Evolutionary conservation across 768 basidiomycete species (phyloP).

Genomic region (Phanerodontia chrysosporium): DNA sequence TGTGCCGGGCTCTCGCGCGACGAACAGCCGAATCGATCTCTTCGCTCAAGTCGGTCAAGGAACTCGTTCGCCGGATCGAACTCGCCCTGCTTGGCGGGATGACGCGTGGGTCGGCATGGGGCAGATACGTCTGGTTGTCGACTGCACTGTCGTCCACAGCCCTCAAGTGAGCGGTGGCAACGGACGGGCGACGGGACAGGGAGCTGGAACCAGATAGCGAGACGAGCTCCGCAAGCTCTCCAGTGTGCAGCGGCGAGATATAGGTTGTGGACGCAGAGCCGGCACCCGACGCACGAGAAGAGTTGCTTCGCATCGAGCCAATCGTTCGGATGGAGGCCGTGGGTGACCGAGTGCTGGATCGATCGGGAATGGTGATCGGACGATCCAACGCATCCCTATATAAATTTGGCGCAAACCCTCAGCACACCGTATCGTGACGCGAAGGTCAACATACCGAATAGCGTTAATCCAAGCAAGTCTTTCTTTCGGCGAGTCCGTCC

Average conservation of each 20-base stretch:
- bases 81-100: slow-evolving; percentile 66
- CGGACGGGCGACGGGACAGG: slow-evolving; percentile 40
- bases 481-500: slow-evolving; percentile 87
- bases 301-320: slow-evolving; percentile 45
- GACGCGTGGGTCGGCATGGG: slow-evolving; percentile 68
- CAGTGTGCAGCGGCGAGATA: slow-evolving; percentile 68
- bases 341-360: slow-evolving; percentile 46
- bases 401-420: too few species aligned
- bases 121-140: slow-evolving; percentile 59
- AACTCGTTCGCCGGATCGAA: slow-evolving; percentile 60
- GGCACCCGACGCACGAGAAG: slow-evolving; percentile 31
- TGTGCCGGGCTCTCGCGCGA: slow-evolving; percentile 37
- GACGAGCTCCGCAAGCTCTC: slow-evolving; percentile 64
- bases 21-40: slow-evolving; percentile 45
- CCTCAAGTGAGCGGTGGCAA: slow-evolving; percentile 49
- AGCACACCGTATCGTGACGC: too few species aligned
- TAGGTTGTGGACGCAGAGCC: slow-evolving; percentile 74
- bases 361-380: slow-evolving; percentile 46
- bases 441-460: slow-evolving; percentile 80
- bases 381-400: slow-evolving; percentile 77
- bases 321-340: slow-evolving; percentile 68
- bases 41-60: slow-evolving; percentile 71
- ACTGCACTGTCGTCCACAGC: slow-evolving; percentile 75
- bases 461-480: slow-evolving; percentile 89
- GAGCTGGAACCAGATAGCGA: slow-evolving; percentile 43